Evolutionary conservation across 192 early-diverging fungal genomes (phyloP), one percentile per base, ranked within the genome.

Genomic region (Coemansia sp.): DNA sequence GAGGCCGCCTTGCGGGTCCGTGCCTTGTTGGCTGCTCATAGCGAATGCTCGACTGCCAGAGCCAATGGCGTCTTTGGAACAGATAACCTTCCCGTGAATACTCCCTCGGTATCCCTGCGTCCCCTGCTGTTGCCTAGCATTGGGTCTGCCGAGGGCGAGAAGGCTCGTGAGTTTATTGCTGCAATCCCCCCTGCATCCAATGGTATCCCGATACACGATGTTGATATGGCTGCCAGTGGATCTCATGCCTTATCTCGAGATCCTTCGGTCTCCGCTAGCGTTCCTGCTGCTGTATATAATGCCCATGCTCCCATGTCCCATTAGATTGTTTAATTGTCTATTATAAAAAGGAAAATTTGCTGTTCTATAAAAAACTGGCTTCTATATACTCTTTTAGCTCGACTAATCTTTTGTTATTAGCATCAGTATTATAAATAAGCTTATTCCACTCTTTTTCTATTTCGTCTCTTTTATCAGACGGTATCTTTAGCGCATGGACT

Each of bases 1-100:
- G 90, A 94, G 49, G 79, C 87, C 45, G 84, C 91, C 31, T 67
- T 91, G 41, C 86, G 87, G 20, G 61, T 91, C 23, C 91, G 87
- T 49, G 86, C 89, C 2, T 56, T 94, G 48, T 65, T 94, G 13
- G 68, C 87, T 23, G 85, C 89, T 0, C 90, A 94, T 59, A 82
- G 84, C 35, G 85, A 92, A 41, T 94, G 92, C 53, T 69, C 85
- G 12, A 72, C 88, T 18, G 83, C 87, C 2, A 80, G 83, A 39
- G 73, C 85, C 9, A 86, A 85, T 55, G 90, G 87, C 19, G 84
- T 85, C 11, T 58, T 78, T 61, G 80, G 78, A 13, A 44, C 84
- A 0, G 84, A 83, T 9, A 65, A 50, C 8, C 36, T 71, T 56
- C 66, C 68, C 2, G 18, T 55, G 0, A 52, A 56, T 5, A 59